Base-by-base conservation (phyloP, 257 asterid species). In the Fraxinus quadrangulata region DNA sequence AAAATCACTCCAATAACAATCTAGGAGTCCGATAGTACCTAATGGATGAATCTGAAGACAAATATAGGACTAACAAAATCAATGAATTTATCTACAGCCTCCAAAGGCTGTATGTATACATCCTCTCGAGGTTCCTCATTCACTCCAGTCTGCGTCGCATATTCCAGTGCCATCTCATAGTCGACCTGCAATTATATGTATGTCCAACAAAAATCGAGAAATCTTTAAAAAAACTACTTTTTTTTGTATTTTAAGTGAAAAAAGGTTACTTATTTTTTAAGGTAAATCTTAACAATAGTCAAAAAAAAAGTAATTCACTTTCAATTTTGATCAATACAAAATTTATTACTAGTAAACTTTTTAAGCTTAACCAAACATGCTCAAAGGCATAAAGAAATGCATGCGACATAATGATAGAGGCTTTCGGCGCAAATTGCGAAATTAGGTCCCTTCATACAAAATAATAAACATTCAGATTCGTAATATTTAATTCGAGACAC, bases 141-240 rank as follows among this genome's bases (percentile, higher is more conserved):
- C 19, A 91, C 96, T 63, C 98, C 98, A 11, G 88, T 86, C 81
- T 91, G 98, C 36, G 97, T 90, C 36, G 98, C 98, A 75, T 93
- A 93, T 85, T 93, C 98, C 88, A 93, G 26, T 30, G 93, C 97
- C 98, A 93, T 91, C 86, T 91, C 96, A 72, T 93, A 91, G 88
- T 93, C 98, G 83, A 93, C 98, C 98, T 93, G 91, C 78, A 83
- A 40, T 51, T 19, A 39, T 33, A 73, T 13, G n/a, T 34, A 71
- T 0, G 17, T 2, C 71, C 51, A 71, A 13, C 6, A 72, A 73
- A 67, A 14, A 8, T 26, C 16, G 7, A 61, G 61, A 65, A 21
- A 12, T 23, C 23, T 40, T 6, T 47, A 3, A 47, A 16, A 47
- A 47, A 47, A 14, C 0, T 5, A 47, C 17, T 1, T 4, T 47